These are phyloP conservation scores for Peribolospora baueri DNA, from an alignment of 768 basidiomycete genomes.

Conservation along the genomic window DNA sequence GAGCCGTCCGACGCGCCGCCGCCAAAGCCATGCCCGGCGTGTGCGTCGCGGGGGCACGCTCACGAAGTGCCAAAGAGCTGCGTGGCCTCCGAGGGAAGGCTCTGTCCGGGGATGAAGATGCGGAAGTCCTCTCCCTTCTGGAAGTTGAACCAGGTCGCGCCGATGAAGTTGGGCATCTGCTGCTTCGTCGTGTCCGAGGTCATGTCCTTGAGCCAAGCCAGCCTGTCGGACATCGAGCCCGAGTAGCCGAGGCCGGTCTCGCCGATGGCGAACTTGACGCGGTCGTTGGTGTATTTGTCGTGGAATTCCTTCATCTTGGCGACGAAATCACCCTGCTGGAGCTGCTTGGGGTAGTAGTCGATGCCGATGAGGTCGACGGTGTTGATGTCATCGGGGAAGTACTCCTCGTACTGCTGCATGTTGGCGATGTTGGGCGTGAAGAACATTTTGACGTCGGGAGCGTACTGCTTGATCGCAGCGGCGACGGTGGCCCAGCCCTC, in stretches of 20 bases:
- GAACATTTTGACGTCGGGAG: conserved; percentile 14
- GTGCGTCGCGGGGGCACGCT: no score
- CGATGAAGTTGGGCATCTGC: conserved; percentile 7
- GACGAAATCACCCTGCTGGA: conserved; percentile 3
- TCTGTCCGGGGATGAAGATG: no score
- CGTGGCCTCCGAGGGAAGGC: no score
- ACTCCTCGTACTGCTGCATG: conserved; percentile 9
- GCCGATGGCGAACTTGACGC: conserved; percentile 14
- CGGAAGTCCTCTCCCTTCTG: no score
- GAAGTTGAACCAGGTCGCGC: conserved; percentile 12
- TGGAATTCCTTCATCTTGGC: conserved; percentile 12
- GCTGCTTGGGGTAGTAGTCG: conserved; percentile 10
- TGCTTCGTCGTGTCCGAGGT: neutral
- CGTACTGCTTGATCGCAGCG: conserved; percentile 7
- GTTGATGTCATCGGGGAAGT: conserved; percentile 11
- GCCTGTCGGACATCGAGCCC: conserved; percentile 2
- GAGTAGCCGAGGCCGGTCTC: conserved; percentile 12
- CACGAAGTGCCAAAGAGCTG: no score
- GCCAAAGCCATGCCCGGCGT: no score
- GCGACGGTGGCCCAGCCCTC: conserved; percentile 13
- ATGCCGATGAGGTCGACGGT: conserved; percentile 12
- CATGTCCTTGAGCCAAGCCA: conserved; percentile 9
- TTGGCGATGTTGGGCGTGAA: conserved; percentile 9
- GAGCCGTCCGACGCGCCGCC: no score
- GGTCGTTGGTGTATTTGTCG: conserved; percentile 9